Base-by-base conservation (phyloP, 192 early-diverging fungal genomes). In the Podila epigama region DNA sequence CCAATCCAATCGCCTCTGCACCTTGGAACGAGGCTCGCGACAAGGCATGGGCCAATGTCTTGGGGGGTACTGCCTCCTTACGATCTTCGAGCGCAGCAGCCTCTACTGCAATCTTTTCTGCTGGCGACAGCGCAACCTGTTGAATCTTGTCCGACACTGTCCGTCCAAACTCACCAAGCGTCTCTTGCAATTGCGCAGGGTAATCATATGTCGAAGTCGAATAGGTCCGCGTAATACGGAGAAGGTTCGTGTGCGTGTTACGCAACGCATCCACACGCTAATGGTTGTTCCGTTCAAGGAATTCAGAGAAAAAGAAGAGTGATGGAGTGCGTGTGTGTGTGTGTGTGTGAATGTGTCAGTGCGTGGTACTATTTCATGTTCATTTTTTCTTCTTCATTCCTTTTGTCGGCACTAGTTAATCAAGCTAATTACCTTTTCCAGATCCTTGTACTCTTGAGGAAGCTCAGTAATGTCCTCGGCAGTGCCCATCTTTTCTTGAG, bases 381-480 rank as follows among this genome's bases (percentile, higher is more conserved):
- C n/a, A n/a, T n/a, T n/a, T n/a, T n/a, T n/a, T n/a, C n/a, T n/a
- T n/a, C n/a, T n/a, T n/a, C n/a, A n/a, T n/a, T n/a, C n/a, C n/a
- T n/a, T n/a, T n/a, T n/a, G n/a, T n/a, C n/a, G n/a, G n/a, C n/a
- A n/a, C n/a, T n/a, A n/a, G n/a, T n/a, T n/a, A n/a, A n/a, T n/a
- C n/a, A n/a, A n/a, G n/a, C n/a, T n/a, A n/a, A n/a, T n/a, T 84
- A 93, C 94, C 86, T 87, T 88, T 70, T 98, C 97, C 50, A 99
- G 85, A 57, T 92, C 89, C 59, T 94, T 84, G 81, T 98, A 99
- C 69, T 99, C 97, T 59, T 86, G 86, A 36, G 97, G 97, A 31
- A 99, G 89, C 60, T 94, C 93, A 33, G 97, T 99, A 32, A 96
- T 86, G 60, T 97, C 94, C 25, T 88, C 86, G 13, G 85, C 85